Evolutionary conservation across 2,329 filamentous ascomycete species (phyloP).

Genomic region (Trichophyton benhamiae): DNA sequence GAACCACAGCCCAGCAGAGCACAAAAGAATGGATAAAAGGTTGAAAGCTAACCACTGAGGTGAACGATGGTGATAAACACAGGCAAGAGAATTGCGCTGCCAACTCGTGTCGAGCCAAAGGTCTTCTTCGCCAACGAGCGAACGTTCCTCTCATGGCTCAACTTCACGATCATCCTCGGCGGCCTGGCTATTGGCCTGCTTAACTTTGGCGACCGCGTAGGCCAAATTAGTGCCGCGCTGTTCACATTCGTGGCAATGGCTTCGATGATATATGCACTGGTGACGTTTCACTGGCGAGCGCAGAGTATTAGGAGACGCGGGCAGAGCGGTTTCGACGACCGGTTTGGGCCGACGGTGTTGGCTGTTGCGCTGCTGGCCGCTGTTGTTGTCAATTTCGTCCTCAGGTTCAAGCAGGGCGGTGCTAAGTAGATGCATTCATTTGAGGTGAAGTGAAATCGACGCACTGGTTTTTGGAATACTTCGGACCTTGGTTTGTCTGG

Average conservation of each 20-base stretch:
- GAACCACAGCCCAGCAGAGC: background rate
- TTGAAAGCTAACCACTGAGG: too few species aligned
- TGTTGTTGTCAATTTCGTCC: conserved; percentile 90
- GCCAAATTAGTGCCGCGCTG: conserved; percentile 83
- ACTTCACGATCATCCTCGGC: conserved; percentile 97
- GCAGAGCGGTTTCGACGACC: conserved; percentile 92
- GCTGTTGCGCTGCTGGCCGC: conserved; percentile 75
- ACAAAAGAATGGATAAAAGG: too few species aligned
- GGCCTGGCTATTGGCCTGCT: conserved; percentile 92
- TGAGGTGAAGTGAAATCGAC: background rate
- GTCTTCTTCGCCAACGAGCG: conserved; percentile 99
- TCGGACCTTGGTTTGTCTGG: background rate
- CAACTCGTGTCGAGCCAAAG: conserved; percentile 95
- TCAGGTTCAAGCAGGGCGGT: conserved; percentile 41
- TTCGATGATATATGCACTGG: conserved; percentile 86
- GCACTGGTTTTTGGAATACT: background rate
- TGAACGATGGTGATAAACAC: conserved; percentile 8
- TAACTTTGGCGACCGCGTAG: conserved; percentile 91
- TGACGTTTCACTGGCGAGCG: conserved; percentile 95
- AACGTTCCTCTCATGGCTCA: conserved; percentile 98
- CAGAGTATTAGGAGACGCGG: conserved; percentile 83
- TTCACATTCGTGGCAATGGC: conserved; percentile 92
- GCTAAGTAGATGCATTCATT: background rate
- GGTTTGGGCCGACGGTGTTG: conserved; percentile 82
- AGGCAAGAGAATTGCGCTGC: conserved; percentile 98